Evolutionary conservation across 2,329 filamentous ascomycete species (phyloP), one percentile per base, ranked within the genome.

Genomic region (Rutstroemia sp.): DNA sequence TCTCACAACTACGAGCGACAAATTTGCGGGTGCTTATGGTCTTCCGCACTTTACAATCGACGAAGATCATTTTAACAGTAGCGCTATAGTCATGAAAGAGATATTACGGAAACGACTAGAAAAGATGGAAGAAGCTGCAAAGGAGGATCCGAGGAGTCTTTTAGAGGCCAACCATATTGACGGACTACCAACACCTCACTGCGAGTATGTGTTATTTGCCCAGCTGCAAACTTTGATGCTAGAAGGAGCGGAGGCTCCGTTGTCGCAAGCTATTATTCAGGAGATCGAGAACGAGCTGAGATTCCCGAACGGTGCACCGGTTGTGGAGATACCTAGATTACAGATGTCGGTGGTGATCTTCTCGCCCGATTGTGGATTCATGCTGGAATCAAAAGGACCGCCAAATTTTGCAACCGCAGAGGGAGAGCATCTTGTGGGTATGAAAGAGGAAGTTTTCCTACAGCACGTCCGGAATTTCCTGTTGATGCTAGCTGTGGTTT

Each of bases 21-120:
- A 95, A 74, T 94, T 94, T 67, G 83, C 87, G n/a, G 92, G 94
- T 45, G 86, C 97, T 56, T 95, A 95, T 69, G 88, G 86, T 2
- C 75, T 97, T 48, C 92, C 94, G 25, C 91, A 97, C 70, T 79
- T 99, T 51, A 78, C 88, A 0, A 79, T 89, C 16, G 80, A 78
- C 5, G 67, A 74, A 21, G 72, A 74, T 3, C 75, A 81, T 49
- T 83, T 79, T 66, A 69, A 73, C 66, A 77, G 80, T 59, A 77
- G 83, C 73, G 70, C 86, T 66, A 74, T 75, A 51, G 73, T 95
- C 16, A 76, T 97, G 38, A 88, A 92, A 65, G 76, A 80, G 61
- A 92, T 88, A 0, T 75, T 96, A 14, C 79, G 82, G 19, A 76
- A 81, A 52, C 79, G 83, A 0, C 82, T 96, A 2, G 71, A 80